Conservation (phyloP, 495 filamentous ascomycete species). For the Talaromyces borbonicus region DNA sequence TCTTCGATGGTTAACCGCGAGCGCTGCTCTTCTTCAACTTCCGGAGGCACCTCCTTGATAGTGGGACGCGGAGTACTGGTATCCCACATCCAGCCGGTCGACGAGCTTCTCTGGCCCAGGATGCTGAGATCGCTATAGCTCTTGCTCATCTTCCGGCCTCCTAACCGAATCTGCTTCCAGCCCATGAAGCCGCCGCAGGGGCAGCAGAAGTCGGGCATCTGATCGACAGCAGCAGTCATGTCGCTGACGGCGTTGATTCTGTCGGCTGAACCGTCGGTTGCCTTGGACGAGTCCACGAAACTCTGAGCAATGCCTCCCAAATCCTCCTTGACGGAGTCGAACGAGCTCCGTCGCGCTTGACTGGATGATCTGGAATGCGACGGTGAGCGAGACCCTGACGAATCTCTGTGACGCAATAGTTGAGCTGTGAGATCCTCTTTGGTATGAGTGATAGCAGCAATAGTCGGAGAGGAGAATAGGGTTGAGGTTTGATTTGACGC, state of each 20-base stretch:
- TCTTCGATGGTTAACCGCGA: conserved; percentile 45
- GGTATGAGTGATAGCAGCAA: neutral
- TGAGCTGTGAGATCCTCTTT: neutral
- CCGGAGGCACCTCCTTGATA: conserved; percentile 18
- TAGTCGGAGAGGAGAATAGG: neutral
- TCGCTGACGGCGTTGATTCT: conserved; percentile 12
- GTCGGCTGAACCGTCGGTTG: neutral
- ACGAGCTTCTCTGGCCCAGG: conserved; percentile 32
- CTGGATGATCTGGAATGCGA: conserved; percentile 30
- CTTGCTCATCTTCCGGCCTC: conserved; percentile 57
- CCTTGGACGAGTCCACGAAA: conserved; percentile 57
- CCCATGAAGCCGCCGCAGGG: conserved; percentile 61
- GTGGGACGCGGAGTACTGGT: conserved; percentile 17
- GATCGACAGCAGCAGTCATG: conserved; percentile 10
- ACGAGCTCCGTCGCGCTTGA: conserved; percentile 32
- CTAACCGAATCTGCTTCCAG: conserved; percentile 61
- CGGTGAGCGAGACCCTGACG: conserved; percentile 28
- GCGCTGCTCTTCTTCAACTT: neutral
- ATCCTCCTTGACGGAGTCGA: conserved; percentile 40
- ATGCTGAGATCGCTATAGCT: conserved; percentile 60
- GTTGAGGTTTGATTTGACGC: neutral
- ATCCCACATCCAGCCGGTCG: conserved; percentile 48
- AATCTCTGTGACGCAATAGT: conserved; percentile 16
- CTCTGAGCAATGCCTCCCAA: conserved; percentile 53
- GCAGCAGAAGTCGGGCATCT: conserved; percentile 51